phyloP scores from a whole-genome alignment of 805 yeast species.

The Kuraishia molischiana region DNA sequence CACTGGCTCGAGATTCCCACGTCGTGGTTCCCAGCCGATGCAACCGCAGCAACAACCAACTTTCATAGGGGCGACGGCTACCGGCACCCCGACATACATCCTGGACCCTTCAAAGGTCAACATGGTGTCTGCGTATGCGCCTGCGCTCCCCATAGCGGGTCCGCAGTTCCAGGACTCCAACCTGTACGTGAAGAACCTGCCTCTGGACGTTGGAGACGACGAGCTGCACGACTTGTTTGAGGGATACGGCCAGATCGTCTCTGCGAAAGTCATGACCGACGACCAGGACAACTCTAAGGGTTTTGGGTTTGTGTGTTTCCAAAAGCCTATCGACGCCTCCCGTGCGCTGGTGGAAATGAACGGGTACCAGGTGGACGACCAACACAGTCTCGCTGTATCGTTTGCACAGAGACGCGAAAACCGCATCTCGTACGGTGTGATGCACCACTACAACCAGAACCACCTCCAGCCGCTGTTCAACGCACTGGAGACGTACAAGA shows the following conservation, averaged over 20 bases:
- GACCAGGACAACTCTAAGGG: conserved; percentile 52
- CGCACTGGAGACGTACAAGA: neutral
- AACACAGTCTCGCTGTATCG: conserved; percentile 43
- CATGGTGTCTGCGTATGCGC: conserved; percentile 13
- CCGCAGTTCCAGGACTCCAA: conserved; percentile 58
- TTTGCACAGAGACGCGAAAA: conserved; percentile 70
- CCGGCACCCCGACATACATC: conserved; percentile 2
- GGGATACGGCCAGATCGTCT: conserved; percentile 39
- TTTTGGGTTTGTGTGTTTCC: conserved; percentile 75
- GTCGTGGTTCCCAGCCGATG: neutral
- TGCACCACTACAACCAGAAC: conserved; percentile 25
- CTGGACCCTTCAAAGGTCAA: conserved; percentile 6
- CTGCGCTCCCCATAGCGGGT: conserved; percentile 31
- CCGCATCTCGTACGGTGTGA: conserved; percentile 23
- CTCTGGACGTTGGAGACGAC: conserved; percentile 43
- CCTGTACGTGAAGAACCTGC: conserved; percentile 59
- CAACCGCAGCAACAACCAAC: neutral
- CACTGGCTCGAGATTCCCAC: conserved; percentile 11
- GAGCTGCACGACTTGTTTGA: conserved; percentile 34
- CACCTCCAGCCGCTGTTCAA: conserved; percentile 10
- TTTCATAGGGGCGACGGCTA: conserved; percentile 2
- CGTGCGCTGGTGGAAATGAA: conserved; percentile 59
- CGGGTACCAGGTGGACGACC: conserved; percentile 29
- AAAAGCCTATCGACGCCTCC: conserved; percentile 54
- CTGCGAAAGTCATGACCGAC: conserved; percentile 46